Base-by-base conservation (phyloP, 148 eudicot species). In the Cornus controversa region DNA sequence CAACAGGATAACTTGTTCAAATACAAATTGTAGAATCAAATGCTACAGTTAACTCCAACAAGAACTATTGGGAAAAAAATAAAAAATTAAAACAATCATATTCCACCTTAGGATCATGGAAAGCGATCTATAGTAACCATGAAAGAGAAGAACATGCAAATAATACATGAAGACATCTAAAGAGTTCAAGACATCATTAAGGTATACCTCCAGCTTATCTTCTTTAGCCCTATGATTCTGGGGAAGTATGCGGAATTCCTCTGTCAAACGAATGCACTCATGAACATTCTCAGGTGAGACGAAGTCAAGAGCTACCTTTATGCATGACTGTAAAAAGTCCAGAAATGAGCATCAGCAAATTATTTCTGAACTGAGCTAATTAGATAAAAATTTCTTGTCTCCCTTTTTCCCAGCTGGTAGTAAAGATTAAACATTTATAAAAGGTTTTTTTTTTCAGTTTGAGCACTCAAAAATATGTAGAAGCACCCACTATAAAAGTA, bases 261-360 rank as follows among this genome's bases (percentile, higher is more conserved):
- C 85, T 5, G 87, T 75, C 62, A 85, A 76, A 29, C 87, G 77
- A 27, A 85, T 64, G 45, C 87, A 85, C 65, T 85, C 85, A 37
- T 73, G 27, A 50, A 85, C 81, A 74, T 77, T 85, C 73, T 85
- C 87, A 27, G 87, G 87, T 24, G 87, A 85, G n/a, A 85, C 87
- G 73, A 85, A 85, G 65, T 82, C 87, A 65, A 82, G 77, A 53
- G 87, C 85, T 37, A 85, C 85, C 79, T 82, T 85, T 73, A 82
- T 82, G 71, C 87, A 85, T 13, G 85, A 85, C 87, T 82, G 77
- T 8, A n/a, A 70, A 15, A 45, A 74, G 36, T 5, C 3, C 23
- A 60, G 24, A 67, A 60, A 25, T 18, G 27, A 24, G 64, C 22
- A 18, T 42, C 22, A 24, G 15, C 60, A 75, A 42, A 42, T 40